Evolutionary conservation across 257 asterid genomes (phyloP).

Genomic region (Datura wrightii): DNA sequence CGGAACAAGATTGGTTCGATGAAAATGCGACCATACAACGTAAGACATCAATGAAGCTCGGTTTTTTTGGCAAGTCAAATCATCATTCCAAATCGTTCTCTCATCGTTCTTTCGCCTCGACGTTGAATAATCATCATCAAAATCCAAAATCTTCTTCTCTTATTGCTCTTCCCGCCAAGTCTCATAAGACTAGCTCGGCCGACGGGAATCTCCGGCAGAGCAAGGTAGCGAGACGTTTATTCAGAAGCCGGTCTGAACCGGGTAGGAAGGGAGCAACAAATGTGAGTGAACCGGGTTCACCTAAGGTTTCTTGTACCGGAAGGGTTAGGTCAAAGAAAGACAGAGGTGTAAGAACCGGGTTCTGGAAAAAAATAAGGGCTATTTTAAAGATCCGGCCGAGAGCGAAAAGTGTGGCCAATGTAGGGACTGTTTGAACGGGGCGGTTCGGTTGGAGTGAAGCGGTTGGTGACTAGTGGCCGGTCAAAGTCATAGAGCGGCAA

Average conservation of each 20-base stretch:
- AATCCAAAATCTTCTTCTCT: constrained; percentile 38
- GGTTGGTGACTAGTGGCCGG: constrained; percentile 42
- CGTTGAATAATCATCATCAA: constrained; percentile 21
- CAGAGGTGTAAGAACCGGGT: constrained; percentile 52
- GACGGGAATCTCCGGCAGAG: constrained; percentile 38
- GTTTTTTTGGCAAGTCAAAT: constrained; percentile 33
- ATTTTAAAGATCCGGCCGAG: constrained; percentile 42
- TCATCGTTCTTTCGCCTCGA: constrained; percentile 34
- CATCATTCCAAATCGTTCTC: constrained; percentile 44
- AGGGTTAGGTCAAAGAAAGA: constrained; percentile 46
- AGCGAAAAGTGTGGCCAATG: constrained; percentile 30
- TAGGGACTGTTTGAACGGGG: constrained; percentile 7
- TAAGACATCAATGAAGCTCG: constrained; percentile 56
- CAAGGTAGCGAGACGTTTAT: constrained; percentile 37
- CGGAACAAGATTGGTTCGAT: constrained; percentile 63
- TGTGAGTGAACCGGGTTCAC: constrained; percentile 64
- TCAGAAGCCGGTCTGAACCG: constrained; percentile 54
- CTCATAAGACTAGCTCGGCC: constrained; percentile 39
- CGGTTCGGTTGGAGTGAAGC: constrained; percentile 23
- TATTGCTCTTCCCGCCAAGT: constrained; percentile 42
- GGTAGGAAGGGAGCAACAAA: constrained; percentile 11
- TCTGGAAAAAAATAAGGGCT: constrained; percentile 47
- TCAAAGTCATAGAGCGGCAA: constrained; percentile 41
- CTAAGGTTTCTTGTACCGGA: constrained; percentile 82
- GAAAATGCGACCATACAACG: constrained; percentile 65